Conservation (phyloP, 208 protist genomes). For the Trypanosoma conorhini region DNA sequence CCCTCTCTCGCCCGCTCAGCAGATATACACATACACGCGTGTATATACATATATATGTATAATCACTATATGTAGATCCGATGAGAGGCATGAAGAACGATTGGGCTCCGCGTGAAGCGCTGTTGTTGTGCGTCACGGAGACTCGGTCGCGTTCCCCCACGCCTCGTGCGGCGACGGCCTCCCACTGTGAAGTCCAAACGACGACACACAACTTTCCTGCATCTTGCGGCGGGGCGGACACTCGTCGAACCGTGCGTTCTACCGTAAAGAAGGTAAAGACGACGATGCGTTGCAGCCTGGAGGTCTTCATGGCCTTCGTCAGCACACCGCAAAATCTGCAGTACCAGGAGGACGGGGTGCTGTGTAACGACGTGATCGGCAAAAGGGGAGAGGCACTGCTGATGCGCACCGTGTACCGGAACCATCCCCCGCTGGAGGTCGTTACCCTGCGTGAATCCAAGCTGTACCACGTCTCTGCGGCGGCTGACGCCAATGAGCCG, state of each 20-base stretch:
- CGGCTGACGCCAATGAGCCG: conserved; percentile 4
- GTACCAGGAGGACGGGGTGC: conserved; percentile 20
- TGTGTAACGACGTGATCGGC: conserved; percentile 21
- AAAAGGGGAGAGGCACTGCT: conserved; percentile 3
- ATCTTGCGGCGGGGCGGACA: background rate
- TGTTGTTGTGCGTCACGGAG: conserved; percentile 17
- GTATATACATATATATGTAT: background rate
- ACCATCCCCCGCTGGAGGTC: conserved; percentile 20
- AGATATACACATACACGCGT: conserved; percentile 1
- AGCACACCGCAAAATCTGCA: conserved; percentile 21
- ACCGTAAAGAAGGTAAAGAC: conserved; percentile 17
- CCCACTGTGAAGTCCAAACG: background rate
- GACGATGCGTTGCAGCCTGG: conserved; percentile 23
- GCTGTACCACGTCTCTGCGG: conserved; percentile 3
- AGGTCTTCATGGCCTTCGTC: conserved; percentile 27
- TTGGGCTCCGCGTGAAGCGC: conserved; percentile 15
- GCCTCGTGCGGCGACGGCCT: background rate
- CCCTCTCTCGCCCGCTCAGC: background rate
- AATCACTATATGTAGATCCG: background rate
- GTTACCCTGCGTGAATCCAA: conserved; percentile 18
- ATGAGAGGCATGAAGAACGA: background rate
- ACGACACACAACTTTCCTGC: conserved; percentile 7
- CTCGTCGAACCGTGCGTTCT: background rate
- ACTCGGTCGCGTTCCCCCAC: background rate
- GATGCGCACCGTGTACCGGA: conserved; percentile 24